A percentile compares a stretch with the other conserved stretches of the same genome.
phyloP scores from a whole-genome alignment of 108 stramenopile genomes.

The Hondaea fermentalgiana region DNA sequence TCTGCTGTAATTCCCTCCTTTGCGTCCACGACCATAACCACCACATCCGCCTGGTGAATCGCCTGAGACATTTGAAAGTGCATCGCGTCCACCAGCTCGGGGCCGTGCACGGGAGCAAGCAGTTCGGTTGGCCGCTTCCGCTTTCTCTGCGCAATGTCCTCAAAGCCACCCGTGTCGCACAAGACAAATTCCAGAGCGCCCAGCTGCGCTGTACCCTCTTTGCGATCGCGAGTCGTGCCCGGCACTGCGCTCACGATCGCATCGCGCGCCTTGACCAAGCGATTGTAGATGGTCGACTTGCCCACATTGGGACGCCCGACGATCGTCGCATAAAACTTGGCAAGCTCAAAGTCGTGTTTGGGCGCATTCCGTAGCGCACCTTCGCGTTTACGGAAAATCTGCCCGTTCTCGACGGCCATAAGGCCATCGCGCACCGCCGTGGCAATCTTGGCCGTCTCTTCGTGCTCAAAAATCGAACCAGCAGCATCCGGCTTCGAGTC shows the following conservation, averaged over 20 bases:
- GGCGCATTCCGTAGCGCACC: not conserved
- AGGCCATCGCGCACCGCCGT: not conserved
- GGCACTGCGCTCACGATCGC: slow-evolving; percentile 20
- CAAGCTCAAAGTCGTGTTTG: not conserved
- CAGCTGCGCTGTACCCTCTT: not conserved
- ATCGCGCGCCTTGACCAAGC: slow-evolving; percentile 44
- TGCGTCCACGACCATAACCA: slow-evolving; percentile 41
- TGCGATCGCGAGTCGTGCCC: slow-evolving; percentile 21
- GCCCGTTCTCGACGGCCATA: not conserved
- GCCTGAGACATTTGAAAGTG: slow-evolving; percentile 6
- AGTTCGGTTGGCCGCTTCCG: not conserved
- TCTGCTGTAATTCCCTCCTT: slow-evolving; percentile 34
- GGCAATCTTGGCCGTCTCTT: not conserved
- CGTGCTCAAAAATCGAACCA: not conserved
- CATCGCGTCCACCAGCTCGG: not conserved
- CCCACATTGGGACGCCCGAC: slow-evolving; percentile 87
- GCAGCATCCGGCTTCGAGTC: not conserved
- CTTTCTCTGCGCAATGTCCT: slow-evolving; percentile 7
- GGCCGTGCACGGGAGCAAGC: not conserved
- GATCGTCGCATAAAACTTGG: slow-evolving; percentile 47
- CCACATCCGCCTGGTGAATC: slow-evolving; percentile 35
- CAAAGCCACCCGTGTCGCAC: slow-evolving; percentile 52
- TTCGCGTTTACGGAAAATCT: not conserved
- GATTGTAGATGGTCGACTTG: slow-evolving; percentile 77
- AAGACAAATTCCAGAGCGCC: slow-evolving; percentile 40